Percentiles rank a stretch among this genome's conserved stretches.
Evolutionary conservation across 768 basidiomycete species (phyloP).

Genomic region (Termitomyces eurrhizus): DNA sequence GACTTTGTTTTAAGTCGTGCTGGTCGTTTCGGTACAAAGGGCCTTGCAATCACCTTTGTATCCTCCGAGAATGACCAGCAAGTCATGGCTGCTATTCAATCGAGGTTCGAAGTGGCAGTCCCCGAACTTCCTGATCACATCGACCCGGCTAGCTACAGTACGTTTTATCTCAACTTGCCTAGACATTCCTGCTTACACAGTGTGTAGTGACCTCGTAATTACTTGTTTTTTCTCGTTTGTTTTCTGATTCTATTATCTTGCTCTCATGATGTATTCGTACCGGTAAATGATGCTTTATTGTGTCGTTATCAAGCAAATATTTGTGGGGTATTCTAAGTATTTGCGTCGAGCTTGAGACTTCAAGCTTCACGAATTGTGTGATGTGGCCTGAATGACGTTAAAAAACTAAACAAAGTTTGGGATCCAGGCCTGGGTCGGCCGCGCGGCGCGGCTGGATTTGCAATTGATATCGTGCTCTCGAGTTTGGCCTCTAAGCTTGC

Average conservation of each 20-base stretch:
- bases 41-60: conserved; percentile 96
- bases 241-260: conserved; percentile 8
- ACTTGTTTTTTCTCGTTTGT: neutral
- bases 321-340: neutral
- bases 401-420: neutral
- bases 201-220: conserved; percentile 23
- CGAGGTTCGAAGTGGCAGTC: conserved; percentile 95
- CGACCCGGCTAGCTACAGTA: conserved; percentile 94
- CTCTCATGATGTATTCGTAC: conserved; percentile 13
- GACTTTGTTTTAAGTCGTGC: conserved; percentile 64
- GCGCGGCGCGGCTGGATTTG: neutral
- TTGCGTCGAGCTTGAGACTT: neutral
- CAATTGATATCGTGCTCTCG: neutral
- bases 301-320: neutral
- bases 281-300: conserved; percentile 16
- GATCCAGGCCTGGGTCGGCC: neutral
- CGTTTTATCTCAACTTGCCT: conserved; percentile 28
- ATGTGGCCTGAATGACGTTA: neutral
- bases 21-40: conserved; percentile 98
- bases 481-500: neutral
- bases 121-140: conserved; percentile 92
- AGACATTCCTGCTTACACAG: neutral
- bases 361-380: neutral
- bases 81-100: conserved; percentile 93
- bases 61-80: conserved; percentile 89